phyloP scores from a whole-genome alignment of 2,329 filamentous ascomycete species.

The Aspergillus sp. region DNA sequence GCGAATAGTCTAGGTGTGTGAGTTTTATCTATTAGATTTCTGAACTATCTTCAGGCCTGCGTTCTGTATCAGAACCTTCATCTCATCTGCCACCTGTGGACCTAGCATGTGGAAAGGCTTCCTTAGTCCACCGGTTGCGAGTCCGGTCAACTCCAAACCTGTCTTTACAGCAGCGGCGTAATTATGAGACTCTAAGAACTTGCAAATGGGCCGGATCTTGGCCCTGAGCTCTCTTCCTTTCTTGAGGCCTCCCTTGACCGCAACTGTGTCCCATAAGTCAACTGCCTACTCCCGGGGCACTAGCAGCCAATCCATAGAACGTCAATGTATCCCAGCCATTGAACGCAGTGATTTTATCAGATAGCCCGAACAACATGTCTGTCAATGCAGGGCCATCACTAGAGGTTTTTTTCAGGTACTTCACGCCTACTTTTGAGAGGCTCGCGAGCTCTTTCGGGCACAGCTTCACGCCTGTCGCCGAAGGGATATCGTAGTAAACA shows the following conservation, averaged over 20 bases:
- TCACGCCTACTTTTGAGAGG: conserved; percentile 52
- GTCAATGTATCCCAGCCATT: conserved; percentile 62
- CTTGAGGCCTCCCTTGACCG: conserved; percentile 50
- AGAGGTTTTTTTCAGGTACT: conserved; percentile 58
- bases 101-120: conserved; percentile 54
- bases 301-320: conserved; percentile 57
- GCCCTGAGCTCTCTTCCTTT: conserved; percentile 53
- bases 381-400: conserved; percentile 56
- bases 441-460: conserved; percentile 49
- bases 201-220: conserved; percentile 56
- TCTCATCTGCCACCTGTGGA: conserved; percentile 37
- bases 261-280: conserved; percentile 53
- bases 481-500: conserved; percentile 58
- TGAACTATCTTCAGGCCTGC: conserved; percentile 45
- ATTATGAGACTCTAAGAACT: conserved; percentile 55
- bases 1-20: too few relatives aligned
- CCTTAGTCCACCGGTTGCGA: conserved; percentile 52
- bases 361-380: conserved; percentile 52
- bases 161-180: conserved; percentile 56
- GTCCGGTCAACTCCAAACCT: conserved; percentile 53
- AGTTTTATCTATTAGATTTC: background rate
- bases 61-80: conserved; percentile 43
- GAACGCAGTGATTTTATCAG: conserved; percentile 52
- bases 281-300: conserved; percentile 55
- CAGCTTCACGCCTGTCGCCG: conserved; percentile 51